Evolutionary conservation across 169 alveolate genomes (phyloP), one percentile per base, ranked within the genome.

Genomic region (Cryptosporidium bovis): DNA sequence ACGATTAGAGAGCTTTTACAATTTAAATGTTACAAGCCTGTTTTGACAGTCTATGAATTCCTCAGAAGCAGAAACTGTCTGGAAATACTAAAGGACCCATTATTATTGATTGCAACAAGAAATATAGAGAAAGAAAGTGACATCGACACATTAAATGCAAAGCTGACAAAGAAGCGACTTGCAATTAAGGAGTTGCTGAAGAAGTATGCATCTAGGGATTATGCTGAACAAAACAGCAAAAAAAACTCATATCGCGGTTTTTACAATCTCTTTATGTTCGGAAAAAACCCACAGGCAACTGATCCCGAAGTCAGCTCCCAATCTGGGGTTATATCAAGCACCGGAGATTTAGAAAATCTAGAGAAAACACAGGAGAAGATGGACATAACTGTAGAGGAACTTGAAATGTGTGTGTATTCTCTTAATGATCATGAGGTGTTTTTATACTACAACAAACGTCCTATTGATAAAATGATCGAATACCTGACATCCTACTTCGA

Each of bases 321-420:
- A 62, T 77, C 87, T 3, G 87, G 87, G 2, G 44, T 77, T 6
- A 33, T 77, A 8, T 56, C 87, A 24, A 77, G 77, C n/a, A 60
- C 87, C 3, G 71, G 87, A n/a, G 51, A 50, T 33, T 56, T 77
- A 66, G 71, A 62, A 27, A 60, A 46, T 77, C 13, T 60, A 5
- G 71, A 77, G 12, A 77, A 48, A 46, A 66, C 71, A 4, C 90
- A 71, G 36, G 94, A 92, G 34, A 90, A 60, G 34, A 82, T 46
- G 36, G 93, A 82, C 29, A 84, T 96, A 77, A 89, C 95, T 1
- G 91, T 90, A 24, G 98, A 95, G 82, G 97, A 95, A 91, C 93
- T 96, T 20, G 97, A 96, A 87, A 94, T 94, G 66, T 95, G 98
- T 82, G 83, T 96, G 55, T 95, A 96, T 90, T 95, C 98, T 18